Base-by-base conservation (phyloP, 495 filamentous ascomycete species). In the Venustampulla echinocandica region DNA sequence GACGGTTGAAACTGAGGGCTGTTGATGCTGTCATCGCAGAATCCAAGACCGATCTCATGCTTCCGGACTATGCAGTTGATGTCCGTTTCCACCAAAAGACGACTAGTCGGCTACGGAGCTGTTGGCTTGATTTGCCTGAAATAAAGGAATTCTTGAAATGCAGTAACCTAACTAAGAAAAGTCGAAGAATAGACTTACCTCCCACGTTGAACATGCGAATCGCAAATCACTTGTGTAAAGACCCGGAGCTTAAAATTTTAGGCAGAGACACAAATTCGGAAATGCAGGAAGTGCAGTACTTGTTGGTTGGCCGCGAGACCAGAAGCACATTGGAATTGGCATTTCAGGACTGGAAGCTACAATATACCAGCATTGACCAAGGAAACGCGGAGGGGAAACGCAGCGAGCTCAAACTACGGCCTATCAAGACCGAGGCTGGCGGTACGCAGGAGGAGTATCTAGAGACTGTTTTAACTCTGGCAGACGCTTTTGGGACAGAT, bases 231-330 rank as follows among this genome's bases (percentile, higher is more conserved):
- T 25, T 46, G 9, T 34, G 25, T 10, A 36, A 46, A n/a, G 18
- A 37, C 11, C 34, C 39, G 7, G 48, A 57, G 21, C 50, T 61
- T 11, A 24, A 57, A 19, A 17, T 66, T 10, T 27, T 53, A 3
- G 44, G 33, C 5, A 18, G 9, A 18, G 22, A 22, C 4, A 10
- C n/a, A 21, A 34, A 34, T 3, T 9, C 10, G 23, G 20, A 28
- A 25, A 50, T 21, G 10, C 28, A 37, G 19, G 44, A 58, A 18
- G 53, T 71, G 9, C 47, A 64, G 27, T 77, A 79, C 61, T 51
- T 63, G 17, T 70, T 73, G 50, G 62, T 60, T 21, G 66, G 66
- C 2, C 44, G 73, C 5, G 72, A 77, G 39, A 51, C 69, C 6
- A 61, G 63, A 6, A 61, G 62, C 19, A 53, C 56, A 34, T 49